Base-by-base conservation (phyloP, 1,284 basidiomycete genomes). In the Moesziomyces antarcticus region DNA sequence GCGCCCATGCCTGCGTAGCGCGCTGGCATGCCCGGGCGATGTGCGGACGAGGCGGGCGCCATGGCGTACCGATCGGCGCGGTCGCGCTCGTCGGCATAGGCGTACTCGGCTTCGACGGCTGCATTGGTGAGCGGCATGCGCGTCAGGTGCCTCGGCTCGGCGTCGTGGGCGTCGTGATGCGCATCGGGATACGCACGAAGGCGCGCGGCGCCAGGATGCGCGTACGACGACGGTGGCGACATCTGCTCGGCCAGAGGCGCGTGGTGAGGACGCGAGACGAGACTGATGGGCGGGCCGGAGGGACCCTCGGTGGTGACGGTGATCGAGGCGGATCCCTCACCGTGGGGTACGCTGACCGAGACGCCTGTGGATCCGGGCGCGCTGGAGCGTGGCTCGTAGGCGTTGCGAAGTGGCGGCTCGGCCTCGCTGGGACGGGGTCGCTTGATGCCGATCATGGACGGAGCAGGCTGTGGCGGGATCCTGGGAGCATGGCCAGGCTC, bases 281-380 rank as follows among this genome's bases (percentile, higher is more conserved):
- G 48, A 25, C 43, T 57, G 44, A 64, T 9, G 3, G 69, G 60
- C 2, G 52, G 35, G 20, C 43, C 30, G 3, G 60, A 21, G 1
- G 58, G 33, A 20, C 41, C 59, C 24, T 67, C 64, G 21, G 53
- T 60, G 37, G 59, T 50, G 8, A 63, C 53, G 7, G 49, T 63
- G 53, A 67, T 53, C 7, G 70, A 59, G 3, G 59, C 56, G 30
- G 67, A 56, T 4, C 69, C 69, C 7, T 72, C 69, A n/a, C 55
- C 63, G 33, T 72, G 69, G 6, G 58, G 58, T 1, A 72, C 63
- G 27, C 51, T 72, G 41, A 62, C 59, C 10, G 63, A 62, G 4
- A 59, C 50, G 4, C 48, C 53, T 6, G 27, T 47, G 0, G 57
- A 42, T 11, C 22, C 49, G 3, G 54, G 40, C n/a, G 50, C 57